These are phyloP conservation scores for Aspergillus cejpii DNA, from an alignment of 2,329 filamentous ascomycete genomes.

Conservation along the genomic window DNA sequence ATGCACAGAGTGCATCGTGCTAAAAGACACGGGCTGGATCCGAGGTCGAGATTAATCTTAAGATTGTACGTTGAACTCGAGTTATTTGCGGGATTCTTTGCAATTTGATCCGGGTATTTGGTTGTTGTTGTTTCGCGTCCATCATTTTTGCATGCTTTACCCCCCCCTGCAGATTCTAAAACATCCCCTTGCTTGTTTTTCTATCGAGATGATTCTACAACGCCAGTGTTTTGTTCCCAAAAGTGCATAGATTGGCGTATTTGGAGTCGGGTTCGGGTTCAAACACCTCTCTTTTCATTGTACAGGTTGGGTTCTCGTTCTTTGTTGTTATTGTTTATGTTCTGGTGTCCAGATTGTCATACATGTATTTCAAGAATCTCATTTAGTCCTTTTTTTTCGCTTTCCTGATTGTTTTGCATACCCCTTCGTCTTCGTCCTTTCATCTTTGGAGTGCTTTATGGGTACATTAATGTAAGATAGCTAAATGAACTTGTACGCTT, in stretches of 20 bases:
- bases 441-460: not conserved
- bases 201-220: conserved; percentile 1
- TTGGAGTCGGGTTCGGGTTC: conserved; percentile 17
- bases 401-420: not conserved
- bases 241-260: conserved; percentile 25
- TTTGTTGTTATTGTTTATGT: conserved; percentile 5
- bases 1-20: conserved; percentile 3
- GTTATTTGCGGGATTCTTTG: not conserved
- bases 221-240: conserved; percentile 4
- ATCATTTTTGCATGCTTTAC: not conserved
- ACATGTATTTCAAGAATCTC: conserved; percentile 1
- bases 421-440: not conserved
- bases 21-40: conserved; percentile 17
- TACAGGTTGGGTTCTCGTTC: conserved; percentile 12
- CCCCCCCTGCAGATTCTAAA: not conserved
- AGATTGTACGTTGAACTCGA: conserved; percentile 6
- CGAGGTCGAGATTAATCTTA: conserved; percentile 10
- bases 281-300: conserved; percentile 9
- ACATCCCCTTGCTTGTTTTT: not conserved
- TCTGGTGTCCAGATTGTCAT: not conserved
- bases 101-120: not conserved
- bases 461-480: conserved; percentile 4
- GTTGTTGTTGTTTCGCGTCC: not conserved
- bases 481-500: not conserved
- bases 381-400: conserved; percentile 3